A percentile compares a stretch with the other conserved stretches of the same genome.
These are phyloP conservation scores for Peronospora destructor DNA, from an alignment of 352 stramenopile species.

Conservation along the genomic window DNA sequence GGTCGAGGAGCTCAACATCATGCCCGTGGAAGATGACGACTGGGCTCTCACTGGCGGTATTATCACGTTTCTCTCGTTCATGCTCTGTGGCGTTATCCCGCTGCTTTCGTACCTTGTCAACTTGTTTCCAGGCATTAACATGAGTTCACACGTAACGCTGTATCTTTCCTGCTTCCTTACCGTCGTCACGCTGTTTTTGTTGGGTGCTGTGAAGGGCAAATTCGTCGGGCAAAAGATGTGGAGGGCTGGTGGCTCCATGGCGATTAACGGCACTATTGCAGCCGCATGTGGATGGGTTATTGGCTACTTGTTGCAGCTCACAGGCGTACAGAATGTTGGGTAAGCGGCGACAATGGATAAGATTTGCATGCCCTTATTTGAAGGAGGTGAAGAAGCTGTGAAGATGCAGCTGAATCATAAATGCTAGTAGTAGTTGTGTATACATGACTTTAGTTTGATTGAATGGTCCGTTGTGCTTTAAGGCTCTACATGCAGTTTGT, in stretches of 20 bases:
- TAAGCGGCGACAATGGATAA: constrained; percentile 19
- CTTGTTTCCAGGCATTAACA: constrained; percentile 58
- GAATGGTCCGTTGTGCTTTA: constrained; percentile 10
- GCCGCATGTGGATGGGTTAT: constrained; percentile 76
- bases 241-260: constrained; percentile 60
- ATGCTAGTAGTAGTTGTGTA: constrained; percentile 16
- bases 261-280: constrained; percentile 66
- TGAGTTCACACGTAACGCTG: constrained; percentile 58
- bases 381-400: background rate
- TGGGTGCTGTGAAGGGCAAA: constrained; percentile 89
- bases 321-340: constrained; percentile 66
- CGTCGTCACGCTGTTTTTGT: constrained; percentile 89
- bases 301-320: constrained; percentile 74
- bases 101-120: constrained; percentile 91
- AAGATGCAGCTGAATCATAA: constrained; percentile 10
- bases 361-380: constrained; percentile 1
- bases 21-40: constrained; percentile 90
- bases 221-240: constrained; percentile 79
- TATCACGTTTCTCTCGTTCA: constrained; percentile 88
- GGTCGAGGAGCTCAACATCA: constrained; percentile 92
- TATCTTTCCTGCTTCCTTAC: constrained; percentile 92
- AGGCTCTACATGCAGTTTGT: too few relatives aligned
- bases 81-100: constrained; percentile 88
- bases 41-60: constrained; percentile 76
- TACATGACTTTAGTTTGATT: constrained; percentile 15